Evolutionary conservation across 2,329 filamentous ascomycete genomes (phyloP).

Genomic region (Huntiella decipiens): DNA sequence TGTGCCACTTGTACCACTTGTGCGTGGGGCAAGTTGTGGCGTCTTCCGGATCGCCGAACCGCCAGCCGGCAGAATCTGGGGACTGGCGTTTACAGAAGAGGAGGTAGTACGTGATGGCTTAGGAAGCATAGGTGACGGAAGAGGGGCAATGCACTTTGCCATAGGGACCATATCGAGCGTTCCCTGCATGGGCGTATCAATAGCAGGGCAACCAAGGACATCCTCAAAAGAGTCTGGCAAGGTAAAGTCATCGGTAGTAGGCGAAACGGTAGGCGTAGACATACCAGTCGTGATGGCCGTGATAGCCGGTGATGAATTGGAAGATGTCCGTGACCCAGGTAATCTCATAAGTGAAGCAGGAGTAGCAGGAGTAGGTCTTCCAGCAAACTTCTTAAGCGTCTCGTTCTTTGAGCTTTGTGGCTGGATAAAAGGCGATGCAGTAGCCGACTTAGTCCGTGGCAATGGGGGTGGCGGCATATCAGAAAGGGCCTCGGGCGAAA

Average conservation of each 20-base stretch:
- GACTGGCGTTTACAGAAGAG: conserved; percentile 44
- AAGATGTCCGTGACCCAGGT: conserved; percentile 15
- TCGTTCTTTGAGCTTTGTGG: conserved; percentile 26
- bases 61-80: conserved; percentile 36
- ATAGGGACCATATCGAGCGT: conserved; percentile 20
- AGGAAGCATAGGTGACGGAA: conserved; percentile 28
- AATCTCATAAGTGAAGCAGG: conserved; percentile 78
- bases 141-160: conserved; percentile 20
- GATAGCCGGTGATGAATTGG: conserved; percentile 25
- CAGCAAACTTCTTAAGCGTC: conserved; percentile 4
- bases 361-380: conserved; percentile 41
- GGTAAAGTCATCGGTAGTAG: conserved; percentile 23
- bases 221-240: conserved; percentile 48
- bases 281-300: conserved; percentile 5
- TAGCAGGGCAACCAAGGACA: conserved; percentile 21
- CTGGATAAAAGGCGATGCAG: conserved; percentile 47
- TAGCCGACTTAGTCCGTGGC: conserved; percentile 43
- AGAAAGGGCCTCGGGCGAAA: conserved; percentile 42
- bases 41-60: conserved; percentile 31
- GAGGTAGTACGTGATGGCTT: conserved; percentile 20
- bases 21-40: conserved; percentile 35
- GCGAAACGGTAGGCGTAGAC: background rate
- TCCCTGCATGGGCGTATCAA: conserved; percentile 6
- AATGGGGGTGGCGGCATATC: conserved; percentile 52
- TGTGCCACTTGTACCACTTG: conserved; percentile 24